Evolutionary conservation across 495 filamentous ascomycete species (phyloP).

Genomic region (Endocarpon pusillum): DNA sequence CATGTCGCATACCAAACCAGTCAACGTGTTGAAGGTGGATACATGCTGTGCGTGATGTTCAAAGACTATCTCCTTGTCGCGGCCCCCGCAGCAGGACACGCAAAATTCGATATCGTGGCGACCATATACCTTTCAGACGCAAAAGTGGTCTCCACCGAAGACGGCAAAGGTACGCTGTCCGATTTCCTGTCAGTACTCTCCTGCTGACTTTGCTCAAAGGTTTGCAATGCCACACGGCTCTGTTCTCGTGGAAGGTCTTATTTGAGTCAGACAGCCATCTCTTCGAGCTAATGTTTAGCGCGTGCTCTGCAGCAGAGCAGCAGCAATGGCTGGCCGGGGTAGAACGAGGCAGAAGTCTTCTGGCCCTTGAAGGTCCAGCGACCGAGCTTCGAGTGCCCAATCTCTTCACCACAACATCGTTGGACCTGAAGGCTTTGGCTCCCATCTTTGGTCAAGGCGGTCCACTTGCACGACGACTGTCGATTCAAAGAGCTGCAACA

Average conservation of each 20-base stretch:
- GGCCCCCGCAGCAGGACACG: slow-evolving; percentile 37
- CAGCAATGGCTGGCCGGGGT: slow-evolving; percentile 51
- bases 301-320: slow-evolving; percentile 71
- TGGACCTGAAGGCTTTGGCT: slow-evolving; percentile 59
- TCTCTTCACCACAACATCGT: slow-evolving; percentile 13
- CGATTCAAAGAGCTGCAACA: slow-evolving; percentile 60
- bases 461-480: slow-evolving; percentile 57
- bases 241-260: slow-evolving; percentile 84
- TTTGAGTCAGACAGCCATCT: slow-evolving; percentile 62
- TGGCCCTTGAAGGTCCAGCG: slow-evolving; percentile 14
- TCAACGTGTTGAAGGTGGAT: slow-evolving; percentile 50
- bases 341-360: slow-evolving; percentile 22
- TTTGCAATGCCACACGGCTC: slow-evolving; percentile 66
- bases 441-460: slow-evolving; percentile 53
- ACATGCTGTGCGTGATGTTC: slow-evolving; percentile 80
- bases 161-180: slow-evolving; percentile 53
- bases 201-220: slow-evolving; percentile 30
- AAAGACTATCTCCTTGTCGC: slow-evolving; percentile 66
- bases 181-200: not conserved
- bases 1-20: slow-evolving; percentile 67
- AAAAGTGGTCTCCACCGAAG: slow-evolving; percentile 59
- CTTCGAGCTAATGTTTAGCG: slow-evolving; percentile 76
- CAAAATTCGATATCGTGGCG: slow-evolving; percentile 54
- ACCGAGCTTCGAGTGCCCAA: slow-evolving; percentile 14
- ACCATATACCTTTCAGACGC: slow-evolving; percentile 53